Evolutionary conservation across 257 asterid genomes (phyloP).

Genomic region (Gentiana dahurica): DNA sequence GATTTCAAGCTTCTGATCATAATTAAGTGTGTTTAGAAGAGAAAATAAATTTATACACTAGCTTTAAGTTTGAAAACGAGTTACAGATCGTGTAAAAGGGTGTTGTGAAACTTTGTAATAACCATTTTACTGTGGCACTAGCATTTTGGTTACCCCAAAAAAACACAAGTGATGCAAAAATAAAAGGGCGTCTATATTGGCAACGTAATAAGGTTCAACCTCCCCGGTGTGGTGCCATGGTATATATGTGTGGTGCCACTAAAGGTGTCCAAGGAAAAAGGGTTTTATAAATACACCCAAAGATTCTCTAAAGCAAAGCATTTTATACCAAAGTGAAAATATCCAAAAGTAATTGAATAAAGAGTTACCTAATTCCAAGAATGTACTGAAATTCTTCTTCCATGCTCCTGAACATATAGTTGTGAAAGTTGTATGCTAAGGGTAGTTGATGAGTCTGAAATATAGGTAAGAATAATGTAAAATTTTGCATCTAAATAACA

Average conservation of each 20-base stretch:
- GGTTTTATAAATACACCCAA: neutral
- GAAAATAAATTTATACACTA: no score
- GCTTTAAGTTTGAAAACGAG: no score
- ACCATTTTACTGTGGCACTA: no score
- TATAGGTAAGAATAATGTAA: neutral
- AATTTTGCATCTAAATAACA: no score
- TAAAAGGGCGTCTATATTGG: no score
- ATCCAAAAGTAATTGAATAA: neutral
- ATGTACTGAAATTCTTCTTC: conserved; percentile 95
- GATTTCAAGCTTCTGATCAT: neutral
- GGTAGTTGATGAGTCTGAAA: conserved; percentile 87
- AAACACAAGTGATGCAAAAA: no score
- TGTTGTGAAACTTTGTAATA: no score
- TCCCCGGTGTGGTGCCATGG: neutral
- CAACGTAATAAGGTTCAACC: no score
- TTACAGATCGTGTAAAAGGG: no score
- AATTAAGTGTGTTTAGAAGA: neutral
- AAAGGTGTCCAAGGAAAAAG: neutral
- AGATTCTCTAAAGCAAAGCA: neutral
- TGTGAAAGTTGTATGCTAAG: conserved; percentile 79
- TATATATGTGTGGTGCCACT: neutral
- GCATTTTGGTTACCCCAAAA: no score
- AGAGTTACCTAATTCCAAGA: conserved; percentile 78
- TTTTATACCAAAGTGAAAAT: neutral
- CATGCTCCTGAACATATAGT: conserved; percentile 93